phyloP scores from a whole-genome alignment of 2,329 filamentous ascomycete genomes.

The Daldinia sp. region DNA sequence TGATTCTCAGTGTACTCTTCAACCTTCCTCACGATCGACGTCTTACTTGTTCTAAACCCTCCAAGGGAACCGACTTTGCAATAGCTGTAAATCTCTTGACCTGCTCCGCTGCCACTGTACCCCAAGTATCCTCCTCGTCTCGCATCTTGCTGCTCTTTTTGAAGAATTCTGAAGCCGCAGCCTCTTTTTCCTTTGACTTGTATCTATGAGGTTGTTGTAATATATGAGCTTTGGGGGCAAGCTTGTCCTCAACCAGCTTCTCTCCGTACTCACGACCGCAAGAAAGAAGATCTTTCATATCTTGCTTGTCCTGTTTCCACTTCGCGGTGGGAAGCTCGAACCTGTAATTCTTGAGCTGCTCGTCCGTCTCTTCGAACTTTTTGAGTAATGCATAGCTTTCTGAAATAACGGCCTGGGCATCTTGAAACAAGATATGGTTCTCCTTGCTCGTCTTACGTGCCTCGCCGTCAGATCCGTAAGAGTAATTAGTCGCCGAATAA shows the following conservation, averaged over 20 bases:
- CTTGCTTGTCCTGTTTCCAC: constrained; percentile 53
- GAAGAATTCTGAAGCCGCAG: constrained; percentile 51
- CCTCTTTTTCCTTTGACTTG: constrained; percentile 45
- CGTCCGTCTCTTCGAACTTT: constrained; percentile 55
- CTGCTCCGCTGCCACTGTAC: constrained; percentile 46
- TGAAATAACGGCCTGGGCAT: constrained; percentile 42
- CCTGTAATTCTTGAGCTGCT: constrained; percentile 43
- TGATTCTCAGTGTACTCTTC: not conserved
- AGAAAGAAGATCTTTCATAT: constrained; percentile 50
- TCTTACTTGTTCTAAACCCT: constrained; percentile 6
- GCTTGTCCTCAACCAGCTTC: constrained; percentile 45
- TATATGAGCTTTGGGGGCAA: constrained; percentile 41
- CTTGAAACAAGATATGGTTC: constrained; percentile 45
- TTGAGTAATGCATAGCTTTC: constrained; percentile 47
- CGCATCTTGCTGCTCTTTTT: constrained; percentile 45
- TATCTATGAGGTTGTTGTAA: constrained; percentile 34
- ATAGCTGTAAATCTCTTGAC: constrained; percentile 44
- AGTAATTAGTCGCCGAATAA: constrained; percentile 21
- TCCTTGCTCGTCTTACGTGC: constrained; percentile 37
- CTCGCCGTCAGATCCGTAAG: not conserved
- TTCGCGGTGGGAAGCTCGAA: constrained; percentile 45
- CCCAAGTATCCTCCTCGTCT: constrained; percentile 48
- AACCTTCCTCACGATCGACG: not conserved
- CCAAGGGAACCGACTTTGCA: constrained; percentile 37
- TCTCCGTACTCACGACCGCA: constrained; percentile 52